Conservation (phyloP, 257 asterid genomes). For the Buddleja alternifolia region DNA sequence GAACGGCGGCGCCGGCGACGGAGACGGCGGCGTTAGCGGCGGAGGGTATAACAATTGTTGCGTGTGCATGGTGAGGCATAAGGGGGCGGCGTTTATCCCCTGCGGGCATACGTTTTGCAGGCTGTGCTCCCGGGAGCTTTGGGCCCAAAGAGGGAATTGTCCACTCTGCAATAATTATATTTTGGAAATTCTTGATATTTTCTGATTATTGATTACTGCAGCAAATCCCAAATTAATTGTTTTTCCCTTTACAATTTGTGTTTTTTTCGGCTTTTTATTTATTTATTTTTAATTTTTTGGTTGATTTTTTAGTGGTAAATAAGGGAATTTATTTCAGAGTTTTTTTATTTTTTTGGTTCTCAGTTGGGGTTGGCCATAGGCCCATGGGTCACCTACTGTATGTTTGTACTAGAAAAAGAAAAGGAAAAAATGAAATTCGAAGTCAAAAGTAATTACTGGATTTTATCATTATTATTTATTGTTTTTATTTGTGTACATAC, state of each 20-base stretch:
- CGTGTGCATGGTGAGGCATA: constrained; percentile 82
- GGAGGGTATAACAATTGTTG: constrained; percentile 51
- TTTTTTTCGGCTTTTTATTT: not conserved
- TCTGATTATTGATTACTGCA: constrained; percentile 43
- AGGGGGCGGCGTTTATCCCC: constrained; percentile 77
- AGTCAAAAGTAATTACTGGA: too few species aligned
- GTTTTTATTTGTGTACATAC: too few species aligned
- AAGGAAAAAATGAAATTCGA: too few species aligned
- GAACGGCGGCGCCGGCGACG: constrained; percentile 9
- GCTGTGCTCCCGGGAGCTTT: constrained; percentile 80
- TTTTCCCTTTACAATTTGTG: not conserved
- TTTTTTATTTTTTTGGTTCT: not conserved
- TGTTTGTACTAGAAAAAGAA: not conserved
- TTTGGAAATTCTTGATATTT: constrained; percentile 85
- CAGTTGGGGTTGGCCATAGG: constrained; percentile 1
- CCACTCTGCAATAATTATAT: constrained; percentile 90
- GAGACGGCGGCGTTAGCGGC: constrained; percentile 17
- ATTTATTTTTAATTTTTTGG: not conserved
- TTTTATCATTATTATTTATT: too few species aligned
- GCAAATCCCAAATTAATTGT: not conserved
- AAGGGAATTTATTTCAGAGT: not conserved
- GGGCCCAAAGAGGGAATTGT: constrained; percentile 83
- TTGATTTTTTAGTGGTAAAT: constrained; percentile 17
- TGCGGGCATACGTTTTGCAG: constrained; percentile 96
- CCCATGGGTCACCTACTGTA: not conserved